A percentile compares a stretch with the other conserved stretches of the same genome.
phyloP scores from a whole-genome alignment of 2,329 filamentous ascomycete genomes.

The Daldinia sp. region DNA sequence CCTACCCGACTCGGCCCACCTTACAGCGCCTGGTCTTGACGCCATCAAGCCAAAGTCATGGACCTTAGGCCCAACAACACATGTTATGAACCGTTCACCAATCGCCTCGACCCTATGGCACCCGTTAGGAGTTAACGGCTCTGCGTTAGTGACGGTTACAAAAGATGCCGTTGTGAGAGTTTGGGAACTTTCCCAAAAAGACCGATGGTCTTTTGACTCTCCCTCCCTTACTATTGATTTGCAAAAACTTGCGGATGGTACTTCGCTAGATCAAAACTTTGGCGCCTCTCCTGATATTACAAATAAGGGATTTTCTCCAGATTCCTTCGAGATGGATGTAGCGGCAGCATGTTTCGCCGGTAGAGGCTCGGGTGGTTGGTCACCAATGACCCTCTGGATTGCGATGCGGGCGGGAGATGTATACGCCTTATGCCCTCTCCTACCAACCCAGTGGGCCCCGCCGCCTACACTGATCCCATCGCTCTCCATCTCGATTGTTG shows the following conservation, averaged over 20 bases:
- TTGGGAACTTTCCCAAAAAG: slow-evolving; percentile 88
- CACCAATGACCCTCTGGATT: slow-evolving; percentile 95
- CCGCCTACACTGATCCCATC: slow-evolving; percentile 82
- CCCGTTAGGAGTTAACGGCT: slow-evolving; percentile 84
- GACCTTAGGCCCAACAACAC: slow-evolving; percentile 91
- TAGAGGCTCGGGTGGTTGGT: slow-evolving; percentile 83
- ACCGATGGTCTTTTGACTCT: slow-evolving; percentile 88
- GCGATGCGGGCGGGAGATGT: slow-evolving; percentile 95
- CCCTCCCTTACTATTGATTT: slow-evolving; percentile 88
- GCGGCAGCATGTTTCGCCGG: slow-evolving; percentile 84
- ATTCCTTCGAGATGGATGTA: slow-evolving; percentile 93
- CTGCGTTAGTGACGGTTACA: slow-evolving; percentile 88
- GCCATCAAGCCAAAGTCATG: slow-evolving; percentile 86
- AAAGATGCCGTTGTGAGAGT: slow-evolving; percentile 87
- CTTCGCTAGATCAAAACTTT: slow-evolving; percentile 85
- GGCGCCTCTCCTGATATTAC: slow-evolving; percentile 78
- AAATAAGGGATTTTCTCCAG: slow-evolving; percentile 87
- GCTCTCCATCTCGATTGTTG: slow-evolving; percentile 83
- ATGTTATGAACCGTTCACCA: slow-evolving; percentile 86
- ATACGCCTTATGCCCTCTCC: slow-evolving; percentile 90
- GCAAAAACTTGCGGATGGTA: slow-evolving; percentile 88
- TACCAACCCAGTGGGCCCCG: slow-evolving; percentile 88
- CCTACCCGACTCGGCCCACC: slow-evolving; percentile 83
- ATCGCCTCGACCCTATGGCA: slow-evolving; percentile 91
- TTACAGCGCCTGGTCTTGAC: slow-evolving; percentile 74